Evolutionary conservation across 805 yeast genomes (phyloP).

Genomic region (Metschnikowia hibisci): DNA sequence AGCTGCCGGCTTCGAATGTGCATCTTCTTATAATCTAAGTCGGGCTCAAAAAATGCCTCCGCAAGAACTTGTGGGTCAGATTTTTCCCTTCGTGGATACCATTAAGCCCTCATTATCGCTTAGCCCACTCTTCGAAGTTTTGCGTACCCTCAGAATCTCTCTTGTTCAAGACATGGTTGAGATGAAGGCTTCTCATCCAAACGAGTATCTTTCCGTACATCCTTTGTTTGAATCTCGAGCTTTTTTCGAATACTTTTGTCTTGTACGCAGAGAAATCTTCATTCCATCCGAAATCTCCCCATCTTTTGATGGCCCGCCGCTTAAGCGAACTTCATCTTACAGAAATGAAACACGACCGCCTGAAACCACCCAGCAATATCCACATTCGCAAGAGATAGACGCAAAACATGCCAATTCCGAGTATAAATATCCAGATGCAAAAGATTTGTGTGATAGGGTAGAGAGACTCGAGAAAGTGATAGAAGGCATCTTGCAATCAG

Average conservation of each 20-base stretch:
- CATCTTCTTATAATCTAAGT: slow-evolving; percentile 17
- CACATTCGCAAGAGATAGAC: too few species aligned
- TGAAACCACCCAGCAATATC: too few species aligned
- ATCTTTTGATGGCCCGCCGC: too few species aligned
- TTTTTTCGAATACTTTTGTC: slow-evolving; percentile 18
- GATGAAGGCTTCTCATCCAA: slow-evolving; percentile 20
- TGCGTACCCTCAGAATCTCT: slow-evolving; percentile 18
- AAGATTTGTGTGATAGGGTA: not conserved
- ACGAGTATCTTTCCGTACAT: slow-evolving; percentile 22
- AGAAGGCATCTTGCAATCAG: slow-evolving; percentile 1
- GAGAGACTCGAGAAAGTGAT: slow-evolving; percentile 3
- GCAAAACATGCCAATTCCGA: too few species aligned
- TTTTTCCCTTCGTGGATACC: slow-evolving; percentile 28
- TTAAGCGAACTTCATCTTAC: too few species aligned
- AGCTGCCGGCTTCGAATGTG: slow-evolving; percentile 23
- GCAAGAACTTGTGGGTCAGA: slow-evolving; percentile 18
- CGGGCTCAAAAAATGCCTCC: slow-evolving; percentile 26
- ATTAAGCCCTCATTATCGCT: slow-evolving; percentile 10
- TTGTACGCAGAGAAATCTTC: not conserved
- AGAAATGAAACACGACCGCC: too few species aligned
- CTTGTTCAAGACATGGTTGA: slow-evolving; percentile 32
- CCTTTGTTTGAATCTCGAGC: slow-evolving; percentile 21
- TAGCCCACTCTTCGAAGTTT: slow-evolving; percentile 14
- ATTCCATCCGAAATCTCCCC: not conserved
- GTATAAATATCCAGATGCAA: too few species aligned